These are phyloP conservation scores for Aspergillus bridgeri DNA, from an alignment of 495 filamentous ascomycete genomes.

Conservation along the genomic window DNA sequence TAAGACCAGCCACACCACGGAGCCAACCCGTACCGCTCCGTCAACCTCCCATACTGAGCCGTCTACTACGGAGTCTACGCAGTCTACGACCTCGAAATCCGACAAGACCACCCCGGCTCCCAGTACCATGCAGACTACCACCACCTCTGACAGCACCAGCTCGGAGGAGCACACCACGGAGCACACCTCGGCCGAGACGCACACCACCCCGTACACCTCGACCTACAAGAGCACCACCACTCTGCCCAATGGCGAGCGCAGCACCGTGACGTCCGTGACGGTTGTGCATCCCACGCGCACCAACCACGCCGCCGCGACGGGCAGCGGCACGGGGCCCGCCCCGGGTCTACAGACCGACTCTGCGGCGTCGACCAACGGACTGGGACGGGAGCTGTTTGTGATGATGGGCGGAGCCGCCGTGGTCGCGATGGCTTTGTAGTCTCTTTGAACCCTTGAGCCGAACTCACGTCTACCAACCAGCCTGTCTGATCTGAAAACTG, in stretches of 20 bases:
- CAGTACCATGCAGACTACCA: slow-evolving; percentile 13
- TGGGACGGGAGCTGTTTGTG: slow-evolving; percentile 38
- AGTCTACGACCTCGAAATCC: slow-evolving; percentile 42
- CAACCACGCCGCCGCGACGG: slow-evolving; percentile 21
- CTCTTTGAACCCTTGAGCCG: too few species aligned
- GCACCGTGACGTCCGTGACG: slow-evolving; percentile 47
- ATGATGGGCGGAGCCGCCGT: slow-evolving; percentile 43
- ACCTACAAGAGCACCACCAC: slow-evolving; percentile 52
- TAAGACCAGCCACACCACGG: slow-evolving; percentile 16
- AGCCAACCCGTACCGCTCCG: slow-evolving; percentile 31
- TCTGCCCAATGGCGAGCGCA: slow-evolving; percentile 64
- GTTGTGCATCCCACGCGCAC: slow-evolving; percentile 37
- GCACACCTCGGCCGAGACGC: not conserved
- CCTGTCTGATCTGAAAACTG: too few species aligned
- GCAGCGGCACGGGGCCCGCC: slow-evolving; percentile 13
- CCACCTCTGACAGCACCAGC: slow-evolving; percentile 26
- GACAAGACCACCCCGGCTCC: slow-evolving; percentile 38
- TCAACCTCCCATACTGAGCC: slow-evolving; percentile 22
- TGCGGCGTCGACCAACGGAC: slow-evolving; percentile 26
- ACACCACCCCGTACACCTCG: slow-evolving; percentile 27
- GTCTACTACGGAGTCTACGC: slow-evolving; percentile 36
- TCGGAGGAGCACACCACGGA: slow-evolving; percentile 17
- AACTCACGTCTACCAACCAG: not conserved
- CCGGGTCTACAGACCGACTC: slow-evolving; percentile 46
- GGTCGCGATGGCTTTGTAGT: slow-evolving; percentile 39